phyloP scores from a whole-genome alignment of 805 yeast species.

The Cyberlindnera euphorbiiphila region DNA sequence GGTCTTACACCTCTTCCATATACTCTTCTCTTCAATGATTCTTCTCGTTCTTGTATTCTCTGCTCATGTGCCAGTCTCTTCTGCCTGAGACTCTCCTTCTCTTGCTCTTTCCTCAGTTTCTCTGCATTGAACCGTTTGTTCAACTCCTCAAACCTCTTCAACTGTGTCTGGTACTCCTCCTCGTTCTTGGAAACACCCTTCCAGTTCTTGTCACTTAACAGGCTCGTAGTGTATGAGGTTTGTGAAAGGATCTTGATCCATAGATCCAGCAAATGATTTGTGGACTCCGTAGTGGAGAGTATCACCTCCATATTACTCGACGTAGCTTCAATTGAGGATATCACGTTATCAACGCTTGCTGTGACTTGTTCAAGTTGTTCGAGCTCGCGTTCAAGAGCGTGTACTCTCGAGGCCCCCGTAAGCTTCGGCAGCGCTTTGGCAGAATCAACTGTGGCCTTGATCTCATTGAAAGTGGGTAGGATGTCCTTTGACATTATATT shows the following conservation, averaged over 20 bases:
- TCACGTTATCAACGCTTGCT: conserved; percentile 20
- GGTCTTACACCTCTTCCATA: conserved; percentile 23
- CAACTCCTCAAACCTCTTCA: conserved; percentile 29
- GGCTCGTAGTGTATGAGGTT: conserved; percentile 48
- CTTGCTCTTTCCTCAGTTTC: conserved; percentile 25
- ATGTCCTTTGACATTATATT: conserved; percentile 16
- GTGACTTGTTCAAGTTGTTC: conserved; percentile 22
- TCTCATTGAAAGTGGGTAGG: conserved; percentile 11
- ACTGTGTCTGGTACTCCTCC: conserved; percentile 23
- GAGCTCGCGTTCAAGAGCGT: conserved; percentile 25
- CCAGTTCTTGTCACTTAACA: conserved; percentile 42
- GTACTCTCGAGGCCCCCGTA: conserved; percentile 16
- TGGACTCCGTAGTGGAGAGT: conserved; percentile 38
- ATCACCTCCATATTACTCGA: conserved; percentile 17
- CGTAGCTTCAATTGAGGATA: conserved; percentile 21
- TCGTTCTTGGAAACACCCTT: conserved; percentile 30
- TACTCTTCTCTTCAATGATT: conserved; percentile 26
- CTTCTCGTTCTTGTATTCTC: conserved; percentile 26
- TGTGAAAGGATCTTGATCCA: conserved; percentile 64
- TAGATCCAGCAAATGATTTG: conserved; percentile 48
- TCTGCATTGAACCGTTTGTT: conserved; percentile 25
- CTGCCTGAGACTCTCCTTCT: conserved; percentile 20
- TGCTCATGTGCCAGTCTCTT: conserved; percentile 20
- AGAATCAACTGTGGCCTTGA: conserved; percentile 13
- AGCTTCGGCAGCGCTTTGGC: conserved; percentile 16